These are phyloP conservation scores for Didymosphaeria variabile DNA, from an alignment of 2,329 filamentous ascomycete genomes.

Conservation along the genomic window DNA sequence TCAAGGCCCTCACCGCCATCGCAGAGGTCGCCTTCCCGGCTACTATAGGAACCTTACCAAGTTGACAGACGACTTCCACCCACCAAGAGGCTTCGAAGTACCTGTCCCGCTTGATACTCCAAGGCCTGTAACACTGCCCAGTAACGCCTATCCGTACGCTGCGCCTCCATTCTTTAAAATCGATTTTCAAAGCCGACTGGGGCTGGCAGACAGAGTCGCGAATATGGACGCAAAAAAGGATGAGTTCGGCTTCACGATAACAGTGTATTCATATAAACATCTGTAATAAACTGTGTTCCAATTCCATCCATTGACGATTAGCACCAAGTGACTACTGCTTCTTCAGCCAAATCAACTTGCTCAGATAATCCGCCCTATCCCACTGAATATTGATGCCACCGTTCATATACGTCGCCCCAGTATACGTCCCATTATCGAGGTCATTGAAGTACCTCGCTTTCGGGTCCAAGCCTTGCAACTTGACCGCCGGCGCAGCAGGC, in stretches of 20 bases:
- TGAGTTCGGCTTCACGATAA: not conserved
- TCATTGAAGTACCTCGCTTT: slow-evolving; percentile 61
- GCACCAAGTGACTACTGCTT: slow-evolving; percentile 43
- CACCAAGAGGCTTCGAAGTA: not conserved
- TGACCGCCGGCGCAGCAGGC: slow-evolving; percentile 62
- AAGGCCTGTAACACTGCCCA: not conserved
- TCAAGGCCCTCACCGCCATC: no score
- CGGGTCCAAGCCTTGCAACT: slow-evolving; percentile 66
- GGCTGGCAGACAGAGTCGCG: not conserved
- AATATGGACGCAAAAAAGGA: not conserved
- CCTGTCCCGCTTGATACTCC: not conserved
- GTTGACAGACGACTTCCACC: not conserved
- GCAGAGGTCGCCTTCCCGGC: not conserved
- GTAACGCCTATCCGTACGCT: not conserved
- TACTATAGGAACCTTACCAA: not conserved
- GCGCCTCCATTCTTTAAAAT: not conserved
- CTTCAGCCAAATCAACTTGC: slow-evolving; percentile 65
- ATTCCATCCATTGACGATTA: not conserved
- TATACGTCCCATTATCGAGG: slow-evolving; percentile 62
- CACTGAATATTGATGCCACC: slow-evolving; percentile 65
- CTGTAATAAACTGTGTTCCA: no score
- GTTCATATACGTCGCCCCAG: slow-evolving; percentile 70
- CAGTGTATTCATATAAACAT: not conserved
- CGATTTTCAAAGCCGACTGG: not conserved
- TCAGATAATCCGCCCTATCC: slow-evolving; percentile 62